Conservation (phyloP, 2,329 filamentous ascomycete species). For the Fusarium longipes region DNA sequence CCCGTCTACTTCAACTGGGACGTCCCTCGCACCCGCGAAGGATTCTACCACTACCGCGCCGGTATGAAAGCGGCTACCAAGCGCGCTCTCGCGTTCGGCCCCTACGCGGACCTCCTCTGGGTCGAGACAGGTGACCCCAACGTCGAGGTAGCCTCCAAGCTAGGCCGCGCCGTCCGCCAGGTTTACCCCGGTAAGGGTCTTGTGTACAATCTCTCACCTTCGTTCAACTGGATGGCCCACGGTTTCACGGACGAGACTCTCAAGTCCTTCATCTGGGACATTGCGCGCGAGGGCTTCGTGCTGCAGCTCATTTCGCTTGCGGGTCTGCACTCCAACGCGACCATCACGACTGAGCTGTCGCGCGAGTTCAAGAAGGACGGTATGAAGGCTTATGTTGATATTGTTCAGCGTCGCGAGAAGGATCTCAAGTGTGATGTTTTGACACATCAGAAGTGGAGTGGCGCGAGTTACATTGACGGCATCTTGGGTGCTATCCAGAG, state of each 20-base stretch:
- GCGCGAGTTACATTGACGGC: constrained; percentile 81
- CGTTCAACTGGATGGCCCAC: constrained; percentile 98
- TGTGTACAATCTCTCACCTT: constrained; percentile 95
- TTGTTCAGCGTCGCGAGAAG: constrained; percentile 91
- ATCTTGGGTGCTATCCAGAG: constrained; percentile 92
- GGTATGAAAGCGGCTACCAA: constrained; percentile 91
- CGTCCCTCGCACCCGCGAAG: constrained; percentile 90
- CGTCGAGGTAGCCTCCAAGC: constrained; percentile 78
- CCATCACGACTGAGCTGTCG: constrained; percentile 78
- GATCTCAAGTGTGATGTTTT: constrained; percentile 91
- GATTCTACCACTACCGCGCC: constrained; percentile 89
- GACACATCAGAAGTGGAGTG: constrained; percentile 90
- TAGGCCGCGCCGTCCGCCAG: constrained; percentile 80
- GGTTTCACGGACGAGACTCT: constrained; percentile 87
- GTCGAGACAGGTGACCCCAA: constrained; percentile 93
- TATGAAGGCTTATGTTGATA: constrained; percentile 97
- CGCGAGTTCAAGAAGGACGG: constrained; percentile 87
- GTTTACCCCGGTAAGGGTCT: constrained; percentile 83
- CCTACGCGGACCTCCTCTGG: constrained; percentile 95
- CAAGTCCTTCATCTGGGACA: constrained; percentile 95
- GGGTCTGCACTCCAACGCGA: constrained; percentile 73
- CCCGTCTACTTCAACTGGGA: constrained; percentile 90
- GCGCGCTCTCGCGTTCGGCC: constrained; percentile 89
- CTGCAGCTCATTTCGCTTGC: constrained; percentile 75
- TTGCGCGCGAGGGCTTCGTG: constrained; percentile 86